Conservation (phyloP, 2,329 filamentous ascomycete species). For the Alternaria tenuissima region DNA sequence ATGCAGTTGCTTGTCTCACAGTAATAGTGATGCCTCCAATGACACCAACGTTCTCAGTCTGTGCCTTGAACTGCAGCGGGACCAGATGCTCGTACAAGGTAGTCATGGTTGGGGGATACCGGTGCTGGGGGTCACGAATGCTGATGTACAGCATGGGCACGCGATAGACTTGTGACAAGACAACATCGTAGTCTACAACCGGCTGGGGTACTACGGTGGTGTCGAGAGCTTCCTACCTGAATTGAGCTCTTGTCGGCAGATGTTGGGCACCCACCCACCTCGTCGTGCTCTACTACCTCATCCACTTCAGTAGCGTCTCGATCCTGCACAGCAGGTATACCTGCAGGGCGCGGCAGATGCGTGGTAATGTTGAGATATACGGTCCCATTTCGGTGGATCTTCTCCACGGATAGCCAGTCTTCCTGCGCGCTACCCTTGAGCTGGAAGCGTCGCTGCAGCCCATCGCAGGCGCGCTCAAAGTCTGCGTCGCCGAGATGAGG, state of each 20-base stretch:
- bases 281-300: conserved; percentile 31
- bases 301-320: conserved; percentile 7
- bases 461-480: conserved; percentile 39
- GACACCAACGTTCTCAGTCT: conserved; percentile 47
- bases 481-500: conserved; percentile 40
- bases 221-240: conserved; percentile 27
- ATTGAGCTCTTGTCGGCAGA: background rate
- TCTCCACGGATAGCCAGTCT: conserved; percentile 37
- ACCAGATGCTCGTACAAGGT: conserved; percentile 51
- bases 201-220: background rate
- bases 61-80: conserved; percentile 38
- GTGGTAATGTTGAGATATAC: conserved; percentile 35
- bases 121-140: conserved; percentile 38
- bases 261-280: conserved; percentile 14
- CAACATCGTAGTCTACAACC: conserved; percentile 51
- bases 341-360: conserved; percentile 12
- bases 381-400: conserved; percentile 18
- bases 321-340: background rate
- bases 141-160: conserved; percentile 57
- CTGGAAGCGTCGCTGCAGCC: conserved; percentile 27
- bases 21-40: conserved; percentile 52
- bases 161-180: conserved; percentile 55
- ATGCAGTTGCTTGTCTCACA: conserved; percentile 29
- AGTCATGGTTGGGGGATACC: conserved; percentile 42
- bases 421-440: conserved; percentile 22